These are phyloP conservation scores for Wallacemonas rigidus DNA, from an alignment of 208 protist genomes.

Conservation along the genomic window DNA sequence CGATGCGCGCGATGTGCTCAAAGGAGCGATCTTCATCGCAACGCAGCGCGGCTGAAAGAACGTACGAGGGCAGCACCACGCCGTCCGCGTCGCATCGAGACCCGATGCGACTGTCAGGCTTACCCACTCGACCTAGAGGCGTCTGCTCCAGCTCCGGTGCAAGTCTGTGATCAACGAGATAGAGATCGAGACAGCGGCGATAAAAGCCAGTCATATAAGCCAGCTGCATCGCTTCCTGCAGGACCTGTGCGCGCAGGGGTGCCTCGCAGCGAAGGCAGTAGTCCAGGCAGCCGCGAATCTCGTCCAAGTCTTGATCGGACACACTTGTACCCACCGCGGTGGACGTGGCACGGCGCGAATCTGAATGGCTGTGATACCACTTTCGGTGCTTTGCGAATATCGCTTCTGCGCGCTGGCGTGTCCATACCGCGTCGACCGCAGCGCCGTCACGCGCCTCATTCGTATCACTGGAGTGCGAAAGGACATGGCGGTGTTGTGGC, in stretches of 20 bases:
- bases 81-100: not conserved
- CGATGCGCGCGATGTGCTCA: not conserved
- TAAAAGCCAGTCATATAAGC: slow-evolving; percentile 12
- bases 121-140: not conserved
- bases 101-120: not conserved
- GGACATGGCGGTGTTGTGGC: no score
- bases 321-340: not conserved
- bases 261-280: slow-evolving; percentile 4
- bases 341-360: not conserved
- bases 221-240: slow-evolving; percentile 4
- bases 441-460: not conserved
- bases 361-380: not conserved
- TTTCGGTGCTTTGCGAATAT: not conserved
- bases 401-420: slow-evolving; percentile 3
- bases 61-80: slow-evolving; percentile 1
- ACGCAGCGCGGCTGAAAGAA: not conserved
- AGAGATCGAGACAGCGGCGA: slow-evolving; percentile 38
- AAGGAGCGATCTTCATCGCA: not conserved
- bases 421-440: not conserved
- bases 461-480: not conserved
- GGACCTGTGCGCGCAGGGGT: not conserved
- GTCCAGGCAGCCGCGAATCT: slow-evolving; percentile 6
- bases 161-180: slow-evolving; percentile 19
- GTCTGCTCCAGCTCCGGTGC: not conserved
- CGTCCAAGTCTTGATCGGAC: not conserved